These are phyloP conservation scores for Ceratocystis colombiana DNA, from an alignment of 2,329 filamentous ascomycete genomes.

Conservation along the genomic window DNA sequence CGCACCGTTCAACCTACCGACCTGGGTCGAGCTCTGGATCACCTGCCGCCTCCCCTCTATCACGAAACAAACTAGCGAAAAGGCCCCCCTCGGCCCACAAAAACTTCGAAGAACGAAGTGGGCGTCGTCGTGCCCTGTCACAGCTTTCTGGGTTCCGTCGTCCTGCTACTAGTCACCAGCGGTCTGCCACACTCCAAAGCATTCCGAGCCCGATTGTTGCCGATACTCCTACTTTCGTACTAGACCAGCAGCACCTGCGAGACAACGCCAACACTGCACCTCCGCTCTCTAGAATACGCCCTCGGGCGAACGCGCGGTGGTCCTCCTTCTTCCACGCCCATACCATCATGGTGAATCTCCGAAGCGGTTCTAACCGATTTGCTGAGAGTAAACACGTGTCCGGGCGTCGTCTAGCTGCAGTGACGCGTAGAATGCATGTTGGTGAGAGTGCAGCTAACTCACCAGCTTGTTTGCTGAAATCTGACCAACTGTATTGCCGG, in stretches of 20 bases:
- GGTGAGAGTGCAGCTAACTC: slow-evolving; percentile 17
- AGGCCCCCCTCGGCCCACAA: slow-evolving; percentile 50
- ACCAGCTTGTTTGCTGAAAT: slow-evolving; percentile 22
- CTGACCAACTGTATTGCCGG: slow-evolving; percentile 20
- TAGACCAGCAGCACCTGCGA: slow-evolving; percentile 13
- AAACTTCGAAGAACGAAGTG: slow-evolving; percentile 35
- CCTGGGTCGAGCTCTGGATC: slow-evolving; percentile 26
- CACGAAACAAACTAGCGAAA: slow-evolving; percentile 71
- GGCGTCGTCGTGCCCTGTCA: slow-evolving; percentile 45
- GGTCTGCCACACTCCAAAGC: slow-evolving; percentile 56
- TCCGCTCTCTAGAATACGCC: slow-evolving; percentile 8
- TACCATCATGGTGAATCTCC: slow-evolving; percentile 30
- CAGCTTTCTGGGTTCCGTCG: slow-evolving; percentile 57
- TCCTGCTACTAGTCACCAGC: slow-evolving; percentile 69
- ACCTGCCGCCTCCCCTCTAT: slow-evolving; percentile 36
- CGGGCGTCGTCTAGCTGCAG: slow-evolving; percentile 18
- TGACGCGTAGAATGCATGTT: slow-evolving; percentile 22
- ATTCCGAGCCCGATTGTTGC: slow-evolving; percentile 2
- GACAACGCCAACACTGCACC: neutral
- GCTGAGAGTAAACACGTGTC: slow-evolving; percentile 17
- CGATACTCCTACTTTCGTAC: slow-evolving; percentile 16
- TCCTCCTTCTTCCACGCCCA: slow-evolving; percentile 48
- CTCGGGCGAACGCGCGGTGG: slow-evolving; percentile 34
- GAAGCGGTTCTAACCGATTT: slow-evolving; percentile 35
- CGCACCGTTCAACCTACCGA: neutral